Conservation (phyloP, 108 stramenopile genomes). For the Nannochloropsis gaditana region DNA sequence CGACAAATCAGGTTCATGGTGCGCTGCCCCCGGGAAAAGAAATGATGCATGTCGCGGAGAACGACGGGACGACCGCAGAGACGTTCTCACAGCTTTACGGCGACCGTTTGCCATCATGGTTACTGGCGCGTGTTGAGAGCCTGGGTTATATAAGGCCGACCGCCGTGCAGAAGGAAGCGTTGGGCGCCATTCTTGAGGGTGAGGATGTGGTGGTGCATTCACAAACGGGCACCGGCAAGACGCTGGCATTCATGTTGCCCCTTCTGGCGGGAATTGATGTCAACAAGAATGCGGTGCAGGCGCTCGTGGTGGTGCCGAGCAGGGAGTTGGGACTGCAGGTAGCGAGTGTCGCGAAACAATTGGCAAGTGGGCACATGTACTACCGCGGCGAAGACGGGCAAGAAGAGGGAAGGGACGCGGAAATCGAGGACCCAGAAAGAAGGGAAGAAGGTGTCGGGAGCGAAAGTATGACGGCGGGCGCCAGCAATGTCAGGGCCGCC, state of each 20-base stretch:
- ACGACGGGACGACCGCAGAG: background rate
- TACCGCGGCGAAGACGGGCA: conserved; percentile 1
- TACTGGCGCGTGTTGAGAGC: conserved; percentile 31
- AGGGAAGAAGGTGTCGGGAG: background rate
- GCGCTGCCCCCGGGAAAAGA: background rate
- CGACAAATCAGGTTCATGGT: background rate
- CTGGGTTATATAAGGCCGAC: conserved; percentile 35
- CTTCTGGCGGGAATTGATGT: conserved; percentile 39
- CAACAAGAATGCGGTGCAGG: conserved; percentile 54
- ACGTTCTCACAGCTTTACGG: conserved; percentile 36
- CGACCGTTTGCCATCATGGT: conserved; percentile 34
- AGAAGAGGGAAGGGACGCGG: background rate
- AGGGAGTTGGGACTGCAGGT: conserved; percentile 81
- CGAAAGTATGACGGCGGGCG: background rate
- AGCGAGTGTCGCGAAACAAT: background rate
- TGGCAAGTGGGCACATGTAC: background rate
- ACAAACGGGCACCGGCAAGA: conserved; percentile 55
- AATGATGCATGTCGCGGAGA: background rate
- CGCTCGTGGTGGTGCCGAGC: conserved; percentile 81
- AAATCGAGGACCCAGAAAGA: background rate
- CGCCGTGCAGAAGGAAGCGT: conserved; percentile 37
- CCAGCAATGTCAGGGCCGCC: background rate
- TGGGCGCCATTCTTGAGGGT: conserved; percentile 37
- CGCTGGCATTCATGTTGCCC: conserved; percentile 54
- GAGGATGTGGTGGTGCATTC: conserved; percentile 47